These are phyloP conservation scores for Tolypocladium sp. DNA, from an alignment of 2,329 filamentous ascomycete species.

Conservation along the genomic window DNA sequence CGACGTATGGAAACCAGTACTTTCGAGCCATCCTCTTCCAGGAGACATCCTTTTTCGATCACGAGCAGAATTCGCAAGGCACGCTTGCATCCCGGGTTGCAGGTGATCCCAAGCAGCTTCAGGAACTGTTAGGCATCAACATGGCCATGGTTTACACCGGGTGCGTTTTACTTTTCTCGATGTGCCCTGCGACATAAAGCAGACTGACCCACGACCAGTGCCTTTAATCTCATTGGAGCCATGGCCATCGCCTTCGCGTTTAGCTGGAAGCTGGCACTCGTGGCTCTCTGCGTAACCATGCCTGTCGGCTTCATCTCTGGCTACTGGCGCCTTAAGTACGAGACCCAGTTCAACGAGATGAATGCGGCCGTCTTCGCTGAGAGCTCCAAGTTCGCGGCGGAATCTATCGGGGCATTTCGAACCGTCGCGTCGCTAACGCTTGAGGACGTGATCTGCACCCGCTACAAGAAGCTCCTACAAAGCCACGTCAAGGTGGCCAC, in stretches of 20 bases:
- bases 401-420: slow-evolving; percentile 64
- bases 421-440: slow-evolving; percentile 66
- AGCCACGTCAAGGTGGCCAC: slow-evolving; percentile 52
- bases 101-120: slow-evolving; percentile 48
- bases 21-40: slow-evolving; percentile 50
- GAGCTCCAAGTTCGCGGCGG: slow-evolving; percentile 65
- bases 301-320: slow-evolving; percentile 38
- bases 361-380: slow-evolving; percentile 59
- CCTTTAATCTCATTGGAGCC: slow-evolving; percentile 57
- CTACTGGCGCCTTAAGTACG: slow-evolving; percentile 45
- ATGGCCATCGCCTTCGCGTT: slow-evolving; percentile 60
- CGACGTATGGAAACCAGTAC: slow-evolving; percentile 50
- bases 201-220: slow-evolving; percentile 14
- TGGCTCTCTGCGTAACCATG: slow-evolving; percentile 52
- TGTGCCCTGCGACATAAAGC: too few species aligned
- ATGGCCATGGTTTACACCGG: slow-evolving; percentile 52
- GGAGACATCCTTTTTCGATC: slow-evolving; percentile 51
- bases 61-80: slow-evolving; percentile 49
- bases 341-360: slow-evolving; percentile 58
- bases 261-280: slow-evolving; percentile 68
- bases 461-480: slow-evolving; percentile 51
- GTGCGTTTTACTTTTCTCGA: too few species aligned
- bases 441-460: slow-evolving; percentile 53
- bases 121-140: slow-evolving; percentile 54
- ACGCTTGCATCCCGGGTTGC: slow-evolving; percentile 48